These are phyloP conservation scores for Acacia pycnantha DNA, from an alignment of 331 rosid species.

Conservation along the genomic window DNA sequence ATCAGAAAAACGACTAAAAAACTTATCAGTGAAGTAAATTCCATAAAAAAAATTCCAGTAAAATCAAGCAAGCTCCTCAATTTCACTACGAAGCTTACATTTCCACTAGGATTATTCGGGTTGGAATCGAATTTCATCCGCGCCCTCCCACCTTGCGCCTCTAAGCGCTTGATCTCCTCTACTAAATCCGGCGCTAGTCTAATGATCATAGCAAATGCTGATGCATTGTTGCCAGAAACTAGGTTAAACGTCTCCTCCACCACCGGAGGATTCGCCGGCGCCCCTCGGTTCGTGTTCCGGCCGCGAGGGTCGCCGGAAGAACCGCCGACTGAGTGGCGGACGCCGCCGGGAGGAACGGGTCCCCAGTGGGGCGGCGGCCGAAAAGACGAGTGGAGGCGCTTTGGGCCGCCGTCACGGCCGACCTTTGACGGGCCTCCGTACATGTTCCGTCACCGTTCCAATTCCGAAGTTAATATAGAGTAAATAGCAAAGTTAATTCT, in stretches of 20 bases:
- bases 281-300: conserved; percentile 43
- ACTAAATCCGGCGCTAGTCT: conserved; percentile 79
- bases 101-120: conserved; percentile 59
- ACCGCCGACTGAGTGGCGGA: conserved; percentile 60
- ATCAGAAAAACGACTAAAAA: neutral
- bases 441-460: conserved; percentile 42
- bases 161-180: conserved; percentile 94
- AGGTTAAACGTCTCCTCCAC: conserved; percentile 80
- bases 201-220: conserved; percentile 80
- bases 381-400: conserved; percentile 53
- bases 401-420: conserved; percentile 77
- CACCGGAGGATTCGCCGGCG: conserved; percentile 40
- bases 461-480: conserved; percentile 12
- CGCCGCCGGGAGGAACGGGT: conserved; percentile 28
- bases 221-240: conserved; percentile 66
- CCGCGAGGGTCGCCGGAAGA: conserved; percentile 48
- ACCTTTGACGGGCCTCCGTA: conserved; percentile 81
- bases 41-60: neutral
- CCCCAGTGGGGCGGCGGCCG: conserved; percentile 50
- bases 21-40: neutral
- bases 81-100: conserved; percentile 47
- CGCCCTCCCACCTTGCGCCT: conserved; percentile 78
- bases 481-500: no score
- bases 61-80: neutral
- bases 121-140: conserved; percentile 73